Conservation (phyloP, 2,329 filamentous ascomycete species). For the Cladosporium sp. region DNA sequence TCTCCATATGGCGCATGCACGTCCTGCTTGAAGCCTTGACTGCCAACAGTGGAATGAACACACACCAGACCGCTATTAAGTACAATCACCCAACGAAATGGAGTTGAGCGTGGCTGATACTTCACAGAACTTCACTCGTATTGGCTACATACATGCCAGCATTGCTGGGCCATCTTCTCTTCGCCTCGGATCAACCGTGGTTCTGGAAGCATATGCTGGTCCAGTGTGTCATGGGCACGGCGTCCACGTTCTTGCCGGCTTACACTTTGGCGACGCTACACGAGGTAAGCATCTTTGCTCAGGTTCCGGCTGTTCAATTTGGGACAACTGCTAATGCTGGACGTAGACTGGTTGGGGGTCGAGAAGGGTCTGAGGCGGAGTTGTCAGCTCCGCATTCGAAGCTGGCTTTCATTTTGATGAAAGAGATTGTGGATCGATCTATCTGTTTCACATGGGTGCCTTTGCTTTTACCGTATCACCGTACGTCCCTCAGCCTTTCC, state of each 20-base stretch:
- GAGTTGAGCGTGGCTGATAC: too few relatives aligned
- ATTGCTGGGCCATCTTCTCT: neutral
- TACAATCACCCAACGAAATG: too few relatives aligned
- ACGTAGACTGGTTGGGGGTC: neutral
- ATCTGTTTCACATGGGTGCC: too few relatives aligned
- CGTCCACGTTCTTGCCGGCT: neutral
- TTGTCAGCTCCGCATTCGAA: neutral
- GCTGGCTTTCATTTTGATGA: neutral
- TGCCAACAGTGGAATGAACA: neutral
- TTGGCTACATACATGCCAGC: neutral
- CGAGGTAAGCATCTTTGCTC: neutral
- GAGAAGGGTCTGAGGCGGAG: neutral
- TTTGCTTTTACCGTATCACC: too few relatives aligned
- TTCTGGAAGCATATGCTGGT: neutral
- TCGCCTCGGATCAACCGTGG: neutral
- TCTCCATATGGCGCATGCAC: neutral
- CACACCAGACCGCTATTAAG: neutral
- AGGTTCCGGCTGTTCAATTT: neutral
- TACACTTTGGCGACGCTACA: neutral
- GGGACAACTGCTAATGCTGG: neutral
- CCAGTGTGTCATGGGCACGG: neutral
- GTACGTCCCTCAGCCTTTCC: too few relatives aligned
- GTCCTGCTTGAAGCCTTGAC: neutral
- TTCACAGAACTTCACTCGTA: neutral
- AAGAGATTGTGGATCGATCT: neutral